phyloP scores from a whole-genome alignment of 257 asterid genomes.

The Primulina tabacum region DNA sequence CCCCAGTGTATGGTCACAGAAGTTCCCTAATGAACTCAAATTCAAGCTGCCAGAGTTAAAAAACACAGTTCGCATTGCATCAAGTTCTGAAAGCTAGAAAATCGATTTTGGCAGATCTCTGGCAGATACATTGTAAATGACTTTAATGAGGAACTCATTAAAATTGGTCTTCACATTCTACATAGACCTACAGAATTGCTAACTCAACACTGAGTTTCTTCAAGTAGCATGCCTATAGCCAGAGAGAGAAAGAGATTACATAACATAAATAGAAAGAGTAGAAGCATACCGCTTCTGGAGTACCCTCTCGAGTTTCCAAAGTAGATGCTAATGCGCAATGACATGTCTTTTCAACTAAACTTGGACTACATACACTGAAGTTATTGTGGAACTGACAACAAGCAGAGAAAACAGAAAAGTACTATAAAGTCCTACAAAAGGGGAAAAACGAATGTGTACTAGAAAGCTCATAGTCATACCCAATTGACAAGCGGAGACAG shows the following conservation, averaged over 20 bases:
- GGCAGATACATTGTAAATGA: too few species aligned
- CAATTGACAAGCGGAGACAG: slow-evolving; percentile 69
- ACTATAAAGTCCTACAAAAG: slow-evolving; percentile 21
- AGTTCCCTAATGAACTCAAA: too few species aligned
- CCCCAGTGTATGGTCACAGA: too few species aligned
- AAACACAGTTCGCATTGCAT: too few species aligned
- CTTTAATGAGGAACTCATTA: too few species aligned
- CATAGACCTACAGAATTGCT: not conserved
- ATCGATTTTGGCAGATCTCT: too few species aligned
- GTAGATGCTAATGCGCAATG: slow-evolving; percentile 64
- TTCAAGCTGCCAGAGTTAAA: too few species aligned
- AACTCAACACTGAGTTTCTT: slow-evolving; percentile 14
- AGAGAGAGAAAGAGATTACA: slow-evolving; percentile 7
- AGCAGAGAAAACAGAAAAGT: slow-evolving; percentile 20
- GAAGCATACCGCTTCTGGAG: slow-evolving; percentile 72
- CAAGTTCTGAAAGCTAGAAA: too few species aligned
- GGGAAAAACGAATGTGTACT: slow-evolving; percentile 15
- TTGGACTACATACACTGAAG: slow-evolving; percentile 59
- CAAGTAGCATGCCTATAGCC: slow-evolving; percentile 6
- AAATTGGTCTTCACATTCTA: too few species aligned
- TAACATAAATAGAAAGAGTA: slow-evolving; percentile 11
- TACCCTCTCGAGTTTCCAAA: slow-evolving; percentile 77
- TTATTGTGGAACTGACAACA: slow-evolving; percentile 58
- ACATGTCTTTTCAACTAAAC: slow-evolving; percentile 51
- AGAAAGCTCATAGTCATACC: slow-evolving; percentile 44